Conservation (phyloP, 139 green algal species). For the Diplosphaera chodatii region DNA sequence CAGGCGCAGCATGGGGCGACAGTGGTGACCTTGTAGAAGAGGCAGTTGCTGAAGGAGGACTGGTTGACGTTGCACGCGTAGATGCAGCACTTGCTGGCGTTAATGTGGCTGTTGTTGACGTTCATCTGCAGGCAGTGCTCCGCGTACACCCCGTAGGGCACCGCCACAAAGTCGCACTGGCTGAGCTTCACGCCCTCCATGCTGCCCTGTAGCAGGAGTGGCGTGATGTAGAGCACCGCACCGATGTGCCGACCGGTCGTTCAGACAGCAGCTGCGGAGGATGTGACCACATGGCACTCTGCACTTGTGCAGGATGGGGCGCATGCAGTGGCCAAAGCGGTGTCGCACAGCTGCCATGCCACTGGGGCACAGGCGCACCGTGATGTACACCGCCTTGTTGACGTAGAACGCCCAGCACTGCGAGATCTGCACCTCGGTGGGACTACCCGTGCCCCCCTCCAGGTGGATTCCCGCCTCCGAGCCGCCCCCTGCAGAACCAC, state of each 20-base stretch:
- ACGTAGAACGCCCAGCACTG: neutral
- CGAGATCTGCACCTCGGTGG: neutral
- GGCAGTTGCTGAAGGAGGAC: neutral
- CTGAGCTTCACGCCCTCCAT: neutral
- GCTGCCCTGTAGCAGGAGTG: neutral
- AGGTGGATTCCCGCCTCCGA: neutral
- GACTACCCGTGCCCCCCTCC: neutral
- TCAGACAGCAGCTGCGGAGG: too few relatives aligned
- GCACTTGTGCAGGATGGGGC: too few relatives aligned
- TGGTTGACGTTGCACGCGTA: neutral
- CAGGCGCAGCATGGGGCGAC: too few relatives aligned
- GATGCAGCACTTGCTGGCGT: neutral
- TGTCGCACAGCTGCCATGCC: neutral
- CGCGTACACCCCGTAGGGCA: neutral
- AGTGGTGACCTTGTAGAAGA: neutral
- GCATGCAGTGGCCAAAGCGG: too few relatives aligned
- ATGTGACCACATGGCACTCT: too few relatives aligned
- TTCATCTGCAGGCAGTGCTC: neutral
- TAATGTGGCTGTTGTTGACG: neutral
- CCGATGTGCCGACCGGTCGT: too few relatives aligned
- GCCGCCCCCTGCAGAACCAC: neutral
- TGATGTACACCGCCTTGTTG: neutral
- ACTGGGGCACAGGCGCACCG: neutral
- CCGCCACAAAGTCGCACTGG: conserved; percentile 1
- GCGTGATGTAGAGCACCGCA: too few relatives aligned